A percentile compares a stretch with the other conserved stretches of the same genome.
These are phyloP conservation scores for Candida ortonii DNA, from an alignment of 805 yeast genomes.

Conservation along the genomic window DNA sequence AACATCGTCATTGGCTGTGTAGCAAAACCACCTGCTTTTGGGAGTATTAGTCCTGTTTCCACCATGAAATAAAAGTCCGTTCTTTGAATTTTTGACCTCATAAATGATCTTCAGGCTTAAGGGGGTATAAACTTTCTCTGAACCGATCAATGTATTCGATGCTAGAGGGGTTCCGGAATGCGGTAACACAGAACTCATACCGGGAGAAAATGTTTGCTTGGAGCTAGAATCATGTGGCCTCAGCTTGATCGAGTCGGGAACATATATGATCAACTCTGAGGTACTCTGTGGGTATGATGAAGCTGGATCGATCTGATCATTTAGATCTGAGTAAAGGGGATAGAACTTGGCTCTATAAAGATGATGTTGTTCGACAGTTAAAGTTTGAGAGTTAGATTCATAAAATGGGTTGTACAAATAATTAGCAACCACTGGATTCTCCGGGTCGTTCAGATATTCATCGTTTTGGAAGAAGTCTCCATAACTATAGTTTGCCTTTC, in stretches of 20 bases:
- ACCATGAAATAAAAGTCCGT: slow-evolving; percentile 76
- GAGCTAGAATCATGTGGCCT: slow-evolving; percentile 52
- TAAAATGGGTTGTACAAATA: slow-evolving; percentile 30
- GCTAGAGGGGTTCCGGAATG: slow-evolving; percentile 34
- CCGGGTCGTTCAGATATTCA: slow-evolving; percentile 33
- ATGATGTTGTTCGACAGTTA: slow-evolving; percentile 56
- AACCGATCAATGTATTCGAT: slow-evolving; percentile 30
- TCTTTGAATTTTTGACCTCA: slow-evolving; percentile 57
- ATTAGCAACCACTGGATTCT: slow-evolving; percentile 31
- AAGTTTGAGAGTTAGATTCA: slow-evolving; percentile 41
- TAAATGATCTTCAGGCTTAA: slow-evolving; percentile 68
- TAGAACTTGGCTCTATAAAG: slow-evolving; percentile 50
- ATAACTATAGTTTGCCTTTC: slow-evolving; percentile 53
- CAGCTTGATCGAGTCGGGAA: slow-evolving; percentile 67
- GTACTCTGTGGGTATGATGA: slow-evolving; percentile 39
- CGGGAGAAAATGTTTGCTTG: slow-evolving; percentile 32
- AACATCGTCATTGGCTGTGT: slow-evolving; percentile 74
- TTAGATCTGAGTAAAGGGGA: slow-evolving; percentile 49
- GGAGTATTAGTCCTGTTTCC: slow-evolving; percentile 47
- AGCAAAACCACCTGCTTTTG: slow-evolving; percentile 70
- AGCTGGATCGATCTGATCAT: slow-evolving; percentile 29
- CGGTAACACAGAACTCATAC: slow-evolving; percentile 33
- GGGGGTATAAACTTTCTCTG: slow-evolving; percentile 65
- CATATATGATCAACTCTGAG: slow-evolving; percentile 59
- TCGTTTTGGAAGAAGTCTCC: slow-evolving; percentile 46